Evolutionary conservation across 148 eudicot species (phyloP).

Genomic region (Fallopia convolvulus): DNA sequence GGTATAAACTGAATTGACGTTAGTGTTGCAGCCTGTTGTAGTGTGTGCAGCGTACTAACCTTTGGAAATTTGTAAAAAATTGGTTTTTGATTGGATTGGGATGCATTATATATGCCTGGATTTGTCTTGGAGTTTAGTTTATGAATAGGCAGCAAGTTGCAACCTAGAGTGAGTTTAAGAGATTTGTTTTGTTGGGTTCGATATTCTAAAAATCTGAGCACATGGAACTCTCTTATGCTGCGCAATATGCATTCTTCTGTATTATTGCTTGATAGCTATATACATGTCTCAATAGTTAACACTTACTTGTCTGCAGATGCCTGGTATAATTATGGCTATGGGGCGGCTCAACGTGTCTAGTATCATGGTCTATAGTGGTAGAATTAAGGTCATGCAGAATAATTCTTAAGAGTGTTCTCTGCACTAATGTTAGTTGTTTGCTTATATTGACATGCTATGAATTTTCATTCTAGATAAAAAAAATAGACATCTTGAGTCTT

Average conservation of each 20-base stretch:
- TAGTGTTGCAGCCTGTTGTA: too few species aligned
- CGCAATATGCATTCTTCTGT: neutral
- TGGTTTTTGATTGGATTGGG: too few species aligned
- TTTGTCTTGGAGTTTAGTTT: neutral
- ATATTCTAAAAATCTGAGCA: neutral
- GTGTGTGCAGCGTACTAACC: too few species aligned
- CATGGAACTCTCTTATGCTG: neutral
- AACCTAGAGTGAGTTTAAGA: neutral
- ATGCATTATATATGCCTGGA: too few species aligned
- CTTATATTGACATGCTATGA: neutral
- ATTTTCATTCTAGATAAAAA: neutral
- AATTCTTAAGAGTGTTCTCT: neutral
- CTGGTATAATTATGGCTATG: conserved; percentile 98
- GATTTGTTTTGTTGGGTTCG: neutral
- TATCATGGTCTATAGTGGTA: conserved; percentile 94
- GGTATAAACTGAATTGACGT: too few species aligned
- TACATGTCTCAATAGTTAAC: too few species aligned
- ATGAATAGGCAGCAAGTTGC: neutral
- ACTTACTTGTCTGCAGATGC: conserved; percentile 51
- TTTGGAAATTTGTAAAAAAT: too few species aligned
- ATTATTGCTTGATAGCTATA: neutral
- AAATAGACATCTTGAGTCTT: neutral
- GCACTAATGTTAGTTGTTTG: neutral
- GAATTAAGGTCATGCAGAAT: conserved; percentile 63
- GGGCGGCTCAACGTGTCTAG: conserved; percentile 91